A percentile compares a stretch with the other conserved stretches of the same genome.
Conservation (phyloP, 108 stramenopile genomes). For the Discostella pseudostelligera region DNA sequence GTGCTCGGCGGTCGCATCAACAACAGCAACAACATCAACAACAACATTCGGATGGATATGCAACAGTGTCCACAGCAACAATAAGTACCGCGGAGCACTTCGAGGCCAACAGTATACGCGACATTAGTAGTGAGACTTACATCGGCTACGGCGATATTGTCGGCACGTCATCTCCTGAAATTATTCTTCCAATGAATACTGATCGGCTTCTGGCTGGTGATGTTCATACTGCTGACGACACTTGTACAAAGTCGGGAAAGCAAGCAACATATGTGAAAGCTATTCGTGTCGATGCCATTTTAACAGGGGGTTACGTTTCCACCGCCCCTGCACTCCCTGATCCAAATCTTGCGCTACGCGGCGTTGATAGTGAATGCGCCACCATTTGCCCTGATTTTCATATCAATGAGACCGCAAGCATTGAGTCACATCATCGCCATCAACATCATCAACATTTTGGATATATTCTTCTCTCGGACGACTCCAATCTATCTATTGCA, state of each 20-base stretch:
- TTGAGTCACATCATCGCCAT: not conserved
- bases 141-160: conserved; percentile 79
- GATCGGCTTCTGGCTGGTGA: not conserved
- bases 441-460: conserved; percentile 17
- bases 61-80: too few species aligned
- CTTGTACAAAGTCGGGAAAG: too few species aligned
- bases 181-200: conserved; percentile 11
- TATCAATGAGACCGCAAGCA: conserved; percentile 2
- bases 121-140: conserved; percentile 46
- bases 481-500: conserved; percentile 39
- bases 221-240: not conserved
- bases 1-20: not conserved
- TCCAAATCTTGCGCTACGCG: not conserved
- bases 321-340: conserved; percentile 30
- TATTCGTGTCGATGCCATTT: conserved; percentile 70
- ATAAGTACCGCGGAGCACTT: too few species aligned
- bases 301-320: conserved; percentile 80
- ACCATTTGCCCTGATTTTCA: not conserved
- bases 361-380: too few species aligned
- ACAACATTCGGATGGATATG: not conserved
- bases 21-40: not conserved
- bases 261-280: conserved; percentile 16
- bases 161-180: conserved; percentile 35
- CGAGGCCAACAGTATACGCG: not conserved
- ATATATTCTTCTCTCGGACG: conserved; percentile 34